Conservation (phyloP, 495 filamentous ascomycete genomes). For the Apodospora peruviana region DNA sequence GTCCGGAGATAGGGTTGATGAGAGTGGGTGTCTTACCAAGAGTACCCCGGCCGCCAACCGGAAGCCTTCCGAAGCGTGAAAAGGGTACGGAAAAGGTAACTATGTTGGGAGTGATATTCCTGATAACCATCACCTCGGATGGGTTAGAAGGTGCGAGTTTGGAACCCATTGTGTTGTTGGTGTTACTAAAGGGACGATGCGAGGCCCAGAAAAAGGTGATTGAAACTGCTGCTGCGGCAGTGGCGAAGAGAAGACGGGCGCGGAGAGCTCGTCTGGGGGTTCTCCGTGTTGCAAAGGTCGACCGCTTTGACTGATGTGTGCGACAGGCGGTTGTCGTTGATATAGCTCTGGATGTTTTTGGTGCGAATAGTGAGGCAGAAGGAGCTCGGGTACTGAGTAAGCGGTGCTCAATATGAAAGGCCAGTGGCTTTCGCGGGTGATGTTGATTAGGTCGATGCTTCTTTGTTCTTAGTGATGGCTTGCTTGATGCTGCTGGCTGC, state of each 20-base stretch:
- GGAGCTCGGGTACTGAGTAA: neutral
- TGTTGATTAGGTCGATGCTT: neutral
- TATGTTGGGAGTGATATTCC: conserved; percentile 71
- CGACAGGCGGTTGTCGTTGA: neutral
- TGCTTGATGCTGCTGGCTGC: neutral
- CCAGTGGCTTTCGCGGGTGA: neutral
- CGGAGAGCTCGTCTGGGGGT: neutral
- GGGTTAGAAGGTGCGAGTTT: conserved; percentile 56
- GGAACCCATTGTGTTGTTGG: conserved; percentile 29
- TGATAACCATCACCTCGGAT: conserved; percentile 78
- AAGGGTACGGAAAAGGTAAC: conserved; percentile 83
- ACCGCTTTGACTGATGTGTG: too few species aligned
- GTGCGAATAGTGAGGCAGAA: neutral
- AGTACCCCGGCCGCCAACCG: conserved; percentile 82
- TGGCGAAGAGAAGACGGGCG: neutral
- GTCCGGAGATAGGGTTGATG: conserved; percentile 40
- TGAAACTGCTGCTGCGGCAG: conserved; percentile 2
- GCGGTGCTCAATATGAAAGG: neutral
- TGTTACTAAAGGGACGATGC: neutral
- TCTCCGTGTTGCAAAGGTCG: too few species aligned
- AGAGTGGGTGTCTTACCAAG: conserved; percentile 51
- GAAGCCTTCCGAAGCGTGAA: conserved; percentile 69
- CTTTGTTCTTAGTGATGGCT: neutral
- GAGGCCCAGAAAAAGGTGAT: too few species aligned
- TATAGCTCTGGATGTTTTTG: neutral